A percentile compares a stretch with the other conserved stretches of the same genome.
Evolutionary conservation across 2,329 filamentous ascomycete genomes (phyloP).

Genomic region (Sclerotinia glacialis): DNA sequence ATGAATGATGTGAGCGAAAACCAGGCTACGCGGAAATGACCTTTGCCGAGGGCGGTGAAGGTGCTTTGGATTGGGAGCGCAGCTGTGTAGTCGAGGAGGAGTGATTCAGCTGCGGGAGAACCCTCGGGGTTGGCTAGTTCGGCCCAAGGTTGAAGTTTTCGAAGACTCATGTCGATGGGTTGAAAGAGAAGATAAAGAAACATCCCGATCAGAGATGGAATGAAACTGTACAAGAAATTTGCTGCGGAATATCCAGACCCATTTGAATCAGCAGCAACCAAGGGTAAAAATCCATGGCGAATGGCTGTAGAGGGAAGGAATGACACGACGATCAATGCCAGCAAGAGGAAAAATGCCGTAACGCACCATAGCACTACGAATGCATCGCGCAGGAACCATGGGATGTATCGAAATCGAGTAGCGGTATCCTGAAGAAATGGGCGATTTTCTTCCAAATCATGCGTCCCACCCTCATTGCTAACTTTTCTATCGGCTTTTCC

Average conservation of each 20-base stretch:
- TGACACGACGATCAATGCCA: conserved; percentile 72
- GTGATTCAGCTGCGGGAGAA: conserved; percentile 57
- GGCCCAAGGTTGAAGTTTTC: conserved; percentile 67
- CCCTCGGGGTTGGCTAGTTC: conserved; percentile 58
- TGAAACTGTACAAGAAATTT: conserved; percentile 81
- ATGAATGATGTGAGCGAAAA: conserved; percentile 58
- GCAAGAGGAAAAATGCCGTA: conserved; percentile 58
- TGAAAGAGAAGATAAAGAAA: conserved; percentile 66
- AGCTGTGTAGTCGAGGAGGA: conserved; percentile 69
- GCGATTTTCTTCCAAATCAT: conserved; percentile 34
- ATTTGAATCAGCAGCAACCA: conserved; percentile 59
- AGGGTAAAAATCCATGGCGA: conserved; percentile 67
- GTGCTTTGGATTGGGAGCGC: conserved; percentile 59
- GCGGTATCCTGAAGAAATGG: conserved; percentile 31
- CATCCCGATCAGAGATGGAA: conserved; percentile 67
- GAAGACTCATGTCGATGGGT: conserved; percentile 62
- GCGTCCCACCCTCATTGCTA: conserved; percentile 19
- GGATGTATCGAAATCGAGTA: conserved; percentile 65
- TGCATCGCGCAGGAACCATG: conserved; percentile 69
- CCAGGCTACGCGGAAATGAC: conserved; percentile 63
- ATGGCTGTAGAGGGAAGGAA: conserved; percentile 70
- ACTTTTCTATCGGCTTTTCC: conserved; percentile 48
- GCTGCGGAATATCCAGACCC: conserved; percentile 72
- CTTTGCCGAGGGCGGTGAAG: conserved; percentile 52
- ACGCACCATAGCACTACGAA: conserved; percentile 65